These are phyloP conservation scores for Aspergillus arachidicola DNA, from an alignment of 2,329 filamentous ascomycete genomes.

Conservation along the genomic window DNA sequence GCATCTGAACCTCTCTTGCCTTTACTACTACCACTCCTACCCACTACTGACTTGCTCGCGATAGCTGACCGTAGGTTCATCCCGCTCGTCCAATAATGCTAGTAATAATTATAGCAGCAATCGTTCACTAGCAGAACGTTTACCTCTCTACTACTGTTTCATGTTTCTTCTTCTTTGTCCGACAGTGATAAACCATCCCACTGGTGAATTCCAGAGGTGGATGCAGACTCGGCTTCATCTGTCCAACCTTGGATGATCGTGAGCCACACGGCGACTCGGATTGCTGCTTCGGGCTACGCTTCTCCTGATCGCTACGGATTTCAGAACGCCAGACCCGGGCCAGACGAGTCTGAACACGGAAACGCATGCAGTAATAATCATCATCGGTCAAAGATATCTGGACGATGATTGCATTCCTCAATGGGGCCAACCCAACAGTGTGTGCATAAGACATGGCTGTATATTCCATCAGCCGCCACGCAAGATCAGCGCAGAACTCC, in stretches of 20 bases:
- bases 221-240: not conserved
- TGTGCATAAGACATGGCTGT: constrained; percentile 16
- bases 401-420: constrained; percentile 13
- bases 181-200: not conserved
- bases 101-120: not conserved
- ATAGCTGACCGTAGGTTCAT: not conserved
- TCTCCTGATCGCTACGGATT: not conserved
- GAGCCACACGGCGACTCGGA: not conserved
- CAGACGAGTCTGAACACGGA: not conserved
- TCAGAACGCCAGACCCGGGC: not conserved
- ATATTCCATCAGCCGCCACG: constrained; percentile 18
- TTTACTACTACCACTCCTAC: too few relatives aligned
- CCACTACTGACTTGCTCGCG: too few relatives aligned
- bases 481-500: constrained; percentile 28
- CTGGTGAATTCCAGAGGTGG: not conserved
- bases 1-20: not conserved
- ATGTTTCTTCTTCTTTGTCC: not conserved
- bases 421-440: constrained; percentile 12
- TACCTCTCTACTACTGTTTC: not conserved
- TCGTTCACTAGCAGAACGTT: too few relatives aligned
- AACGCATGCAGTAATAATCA: not conserved
- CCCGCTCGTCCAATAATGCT: not conserved
- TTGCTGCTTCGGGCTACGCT: not conserved
- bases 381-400: not conserved
- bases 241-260: not conserved